phyloP scores from a whole-genome alignment of 2,329 filamentous ascomycete species.

The Aspergillus novofumigatus region DNA sequence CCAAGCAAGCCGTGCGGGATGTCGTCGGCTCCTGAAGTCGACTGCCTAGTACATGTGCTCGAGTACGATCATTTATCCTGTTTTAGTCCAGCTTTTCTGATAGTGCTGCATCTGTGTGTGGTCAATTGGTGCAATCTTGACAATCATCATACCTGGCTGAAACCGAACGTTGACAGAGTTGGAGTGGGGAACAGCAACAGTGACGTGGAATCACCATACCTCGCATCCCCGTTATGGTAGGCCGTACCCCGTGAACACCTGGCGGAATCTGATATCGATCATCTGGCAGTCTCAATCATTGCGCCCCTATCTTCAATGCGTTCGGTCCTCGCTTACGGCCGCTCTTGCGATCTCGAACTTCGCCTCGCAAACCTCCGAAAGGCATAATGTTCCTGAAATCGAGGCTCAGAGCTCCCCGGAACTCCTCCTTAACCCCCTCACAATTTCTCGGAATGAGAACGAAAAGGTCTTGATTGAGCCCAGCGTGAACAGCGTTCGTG shows the following conservation, averaged over 20 bases:
- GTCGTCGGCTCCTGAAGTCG: constrained; percentile 7
- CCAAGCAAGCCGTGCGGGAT: constrained; percentile 6
- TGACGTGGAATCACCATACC: constrained; percentile 8
- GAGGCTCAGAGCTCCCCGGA: constrained; percentile 91
- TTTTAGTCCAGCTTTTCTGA: background rate
- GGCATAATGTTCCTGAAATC: constrained; percentile 97
- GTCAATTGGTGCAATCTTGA: background rate
- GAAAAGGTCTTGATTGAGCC: constrained; percentile 95
- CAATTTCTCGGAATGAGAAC: constrained; percentile 91
- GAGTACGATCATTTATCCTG: background rate
- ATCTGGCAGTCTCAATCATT: constrained; percentile 79
- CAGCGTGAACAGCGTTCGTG: constrained; percentile 91
- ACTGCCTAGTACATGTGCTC: constrained; percentile 1
- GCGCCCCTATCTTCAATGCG: constrained; percentile 92
- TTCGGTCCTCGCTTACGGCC: constrained; percentile 88
- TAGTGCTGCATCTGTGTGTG: background rate
- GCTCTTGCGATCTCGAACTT: constrained; percentile 95
- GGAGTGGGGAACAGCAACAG: background rate
- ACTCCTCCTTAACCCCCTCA: constrained; percentile 85
- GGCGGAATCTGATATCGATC: constrained; percentile 9
- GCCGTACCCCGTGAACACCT: constrained; percentile 7
- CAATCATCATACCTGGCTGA: background rate
- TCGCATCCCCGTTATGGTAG: constrained; percentile 26
- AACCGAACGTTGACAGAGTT: constrained; percentile 4
- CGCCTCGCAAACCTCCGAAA: constrained; percentile 90